phyloP scores from a whole-genome alignment of 1,139 yeast species.

The Diutina rugosa region DNA sequence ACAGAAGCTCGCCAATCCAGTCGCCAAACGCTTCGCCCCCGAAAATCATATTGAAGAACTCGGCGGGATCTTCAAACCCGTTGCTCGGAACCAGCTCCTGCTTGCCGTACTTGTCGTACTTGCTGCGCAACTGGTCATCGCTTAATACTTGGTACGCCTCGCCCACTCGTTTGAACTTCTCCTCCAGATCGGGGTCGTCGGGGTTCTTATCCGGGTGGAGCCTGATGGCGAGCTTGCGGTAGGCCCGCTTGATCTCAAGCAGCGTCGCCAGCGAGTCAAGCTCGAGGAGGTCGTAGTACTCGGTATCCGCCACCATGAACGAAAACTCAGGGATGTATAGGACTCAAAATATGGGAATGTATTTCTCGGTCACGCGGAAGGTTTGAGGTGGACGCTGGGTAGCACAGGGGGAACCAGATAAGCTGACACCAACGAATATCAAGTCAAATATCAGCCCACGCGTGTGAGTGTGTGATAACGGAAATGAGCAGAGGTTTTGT shows the following conservation, averaged over 20 bases:
- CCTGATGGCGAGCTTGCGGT: conserved; percentile 74
- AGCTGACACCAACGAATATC: no score
- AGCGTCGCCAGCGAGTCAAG: conserved; percentile 62
- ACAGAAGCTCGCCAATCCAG: conserved; percentile 81
- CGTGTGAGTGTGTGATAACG: no score
- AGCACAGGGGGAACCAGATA: no score
- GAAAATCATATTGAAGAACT: conserved; percentile 45
- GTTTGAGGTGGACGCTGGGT: no score
- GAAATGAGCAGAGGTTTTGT: no score
- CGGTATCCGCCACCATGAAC: conserved; percentile 82
- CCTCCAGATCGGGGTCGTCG: conserved; percentile 67
- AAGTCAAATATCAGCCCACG: no score
- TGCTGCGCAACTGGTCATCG: not conserved
- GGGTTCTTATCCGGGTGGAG: conserved; percentile 97
- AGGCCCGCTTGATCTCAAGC: conserved; percentile 83
- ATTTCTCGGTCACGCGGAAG: no score
- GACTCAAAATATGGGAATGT: no score
- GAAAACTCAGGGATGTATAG: no score
- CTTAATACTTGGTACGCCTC: conserved; percentile 3
- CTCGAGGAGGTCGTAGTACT: conserved; percentile 72
- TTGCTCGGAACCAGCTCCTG: conserved; percentile 40
- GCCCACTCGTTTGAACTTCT: conserved; percentile 46
- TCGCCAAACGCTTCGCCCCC: conserved; percentile 65
- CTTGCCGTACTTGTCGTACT: conserved; percentile 3
- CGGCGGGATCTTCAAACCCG: conserved; percentile 66